Percentiles rank a stretch among this genome's conserved stretches.
Conservation (phyloP, 495 filamentous ascomycete genomes). For the Lasiosphaeria miniovina region DNA sequence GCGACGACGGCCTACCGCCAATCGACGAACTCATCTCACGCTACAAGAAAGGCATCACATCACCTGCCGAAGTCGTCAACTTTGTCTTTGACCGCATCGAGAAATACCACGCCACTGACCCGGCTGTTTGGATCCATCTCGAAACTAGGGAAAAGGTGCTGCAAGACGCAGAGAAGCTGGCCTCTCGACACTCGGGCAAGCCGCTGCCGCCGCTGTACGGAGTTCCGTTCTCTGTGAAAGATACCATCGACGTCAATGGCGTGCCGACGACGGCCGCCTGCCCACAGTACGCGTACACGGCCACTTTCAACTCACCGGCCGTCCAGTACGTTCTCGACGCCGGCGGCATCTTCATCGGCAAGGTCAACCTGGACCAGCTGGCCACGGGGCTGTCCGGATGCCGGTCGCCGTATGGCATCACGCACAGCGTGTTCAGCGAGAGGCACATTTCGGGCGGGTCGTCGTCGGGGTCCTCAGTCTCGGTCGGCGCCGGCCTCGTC, state of each 20-base stretch:
- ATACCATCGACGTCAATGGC: slow-evolving; percentile 59
- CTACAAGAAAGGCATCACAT: slow-evolving; percentile 30
- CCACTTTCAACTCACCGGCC: slow-evolving; percentile 37
- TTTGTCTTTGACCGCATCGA: slow-evolving; percentile 43
- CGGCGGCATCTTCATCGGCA: slow-evolving; percentile 63
- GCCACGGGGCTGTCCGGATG: slow-evolving; percentile 62
- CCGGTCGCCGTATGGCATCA: slow-evolving; percentile 61
- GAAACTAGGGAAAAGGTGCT: slow-evolving; percentile 39
- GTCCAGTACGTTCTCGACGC: slow-evolving; percentile 40
- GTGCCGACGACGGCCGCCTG: slow-evolving; percentile 60
- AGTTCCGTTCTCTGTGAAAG: slow-evolving; percentile 63
- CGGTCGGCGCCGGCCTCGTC: slow-evolving; percentile 55
- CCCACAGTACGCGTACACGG: slow-evolving; percentile 49
- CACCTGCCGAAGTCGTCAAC: slow-evolving; percentile 34
- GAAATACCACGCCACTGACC: slow-evolving; percentile 44
- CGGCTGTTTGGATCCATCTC: slow-evolving; percentile 55
- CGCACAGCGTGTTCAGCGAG: slow-evolving; percentile 45
- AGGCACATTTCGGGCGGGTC: slow-evolving; percentile 59
- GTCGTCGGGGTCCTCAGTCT: slow-evolving; percentile 57
- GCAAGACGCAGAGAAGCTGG: slow-evolving; percentile 42
- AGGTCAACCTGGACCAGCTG: slow-evolving; percentile 66
- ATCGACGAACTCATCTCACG: slow-evolving; percentile 35
- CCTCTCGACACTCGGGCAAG: slow-evolving; percentile 41
- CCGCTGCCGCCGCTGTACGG: slow-evolving; percentile 58
- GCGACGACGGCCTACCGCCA: slow-evolving; percentile 27